Evolutionary conservation across 2,329 filamentous ascomycete genomes (phyloP).

Genomic region (Ceratocystis smalleyi): DNA sequence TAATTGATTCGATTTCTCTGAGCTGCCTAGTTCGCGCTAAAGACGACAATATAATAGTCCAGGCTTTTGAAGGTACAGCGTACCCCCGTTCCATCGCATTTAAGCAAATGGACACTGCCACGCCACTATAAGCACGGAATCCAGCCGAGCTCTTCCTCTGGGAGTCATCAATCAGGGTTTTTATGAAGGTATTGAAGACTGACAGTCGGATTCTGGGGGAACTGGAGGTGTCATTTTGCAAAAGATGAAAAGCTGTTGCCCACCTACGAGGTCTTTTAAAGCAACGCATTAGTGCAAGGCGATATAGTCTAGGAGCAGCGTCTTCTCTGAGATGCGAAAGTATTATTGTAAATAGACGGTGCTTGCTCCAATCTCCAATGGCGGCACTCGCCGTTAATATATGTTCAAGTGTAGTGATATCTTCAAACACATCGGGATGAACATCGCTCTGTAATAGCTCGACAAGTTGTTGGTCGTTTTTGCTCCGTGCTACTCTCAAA

Average conservation of each 20-base stretch:
- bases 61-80: conserved; percentile 6
- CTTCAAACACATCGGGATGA: conserved; percentile 41
- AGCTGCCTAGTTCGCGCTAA: conserved; percentile 5
- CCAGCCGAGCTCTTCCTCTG: not conserved
- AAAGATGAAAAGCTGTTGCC: conserved; percentile 19
- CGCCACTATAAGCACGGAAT: not conserved
- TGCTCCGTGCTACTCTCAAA: conserved; percentile 43
- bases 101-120: conserved; percentile 6
- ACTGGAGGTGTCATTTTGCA: conserved; percentile 4
- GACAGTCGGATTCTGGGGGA: conserved; percentile 2
- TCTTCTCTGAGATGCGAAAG: conserved; percentile 22
- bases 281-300: conserved; percentile 21
- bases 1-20: conserved; percentile 3
- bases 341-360: conserved; percentile 31
- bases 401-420: conserved; percentile 27
- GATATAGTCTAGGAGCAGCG: conserved; percentile 17
- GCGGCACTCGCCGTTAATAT: conserved; percentile 25
- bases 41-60: conserved; percentile 7
- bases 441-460: conserved; percentile 35
- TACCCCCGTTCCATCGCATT: conserved; percentile 11
- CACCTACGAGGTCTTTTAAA: conserved; percentile 21
- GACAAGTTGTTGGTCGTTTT: conserved; percentile 35
- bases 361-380: conserved; percentile 26
- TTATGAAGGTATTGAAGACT: conserved; percentile 10
- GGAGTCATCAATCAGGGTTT: conserved; percentile 2